These are phyloP conservation scores for Sporormia fimetaria DNA, from an alignment of 495 filamentous ascomycete genomes.

Conservation along the genomic window DNA sequence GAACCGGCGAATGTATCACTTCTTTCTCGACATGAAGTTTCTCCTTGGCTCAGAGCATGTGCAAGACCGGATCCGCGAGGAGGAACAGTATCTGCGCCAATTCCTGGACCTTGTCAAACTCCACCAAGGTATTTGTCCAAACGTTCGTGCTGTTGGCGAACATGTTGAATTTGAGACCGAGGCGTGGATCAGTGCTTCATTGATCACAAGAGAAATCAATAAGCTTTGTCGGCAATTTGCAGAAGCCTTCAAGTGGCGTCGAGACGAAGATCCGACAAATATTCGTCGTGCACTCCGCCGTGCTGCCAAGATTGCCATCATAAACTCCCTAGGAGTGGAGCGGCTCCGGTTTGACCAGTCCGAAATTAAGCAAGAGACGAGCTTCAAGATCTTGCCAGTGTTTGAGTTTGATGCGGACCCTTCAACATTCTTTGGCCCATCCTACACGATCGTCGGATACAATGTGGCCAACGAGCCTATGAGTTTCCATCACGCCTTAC, in stretches of 20 bases:
- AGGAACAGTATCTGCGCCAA: conserved; percentile 79
- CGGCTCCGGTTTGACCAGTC: conserved; percentile 73
- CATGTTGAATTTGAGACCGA: conserved; percentile 98
- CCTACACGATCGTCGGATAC: conserved; percentile 67
- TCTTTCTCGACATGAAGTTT: conserved; percentile 86
- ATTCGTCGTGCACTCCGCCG: conserved; percentile 63
- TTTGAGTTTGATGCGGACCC: conserved; percentile 66
- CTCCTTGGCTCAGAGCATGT: conserved; percentile 80
- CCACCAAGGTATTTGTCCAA: conserved; percentile 93
- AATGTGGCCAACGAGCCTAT: conserved; percentile 78
- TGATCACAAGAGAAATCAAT: conserved; percentile 92
- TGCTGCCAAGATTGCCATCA: conserved; percentile 63
- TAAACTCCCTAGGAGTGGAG: conserved; percentile 82
- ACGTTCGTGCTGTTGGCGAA: conserved; percentile 78
- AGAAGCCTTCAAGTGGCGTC: conserved; percentile 63
- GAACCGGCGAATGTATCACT: conserved; percentile 90
- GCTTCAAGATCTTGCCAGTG: conserved; percentile 62
- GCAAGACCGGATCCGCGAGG: conserved; percentile 65
- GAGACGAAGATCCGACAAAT: conserved; percentile 42
- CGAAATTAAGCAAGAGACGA: conserved; percentile 73
- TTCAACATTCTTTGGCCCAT: conserved; percentile 15
- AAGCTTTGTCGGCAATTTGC: conserved; percentile 77
- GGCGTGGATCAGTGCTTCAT: conserved; percentile 89
- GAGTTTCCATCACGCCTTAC: conserved; percentile 94
- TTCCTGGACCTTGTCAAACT: conserved; percentile 93